These are phyloP conservation scores for Aspergillus sp. DNA, from an alignment of 2,329 filamentous ascomycete genomes.

Conservation along the genomic window DNA sequence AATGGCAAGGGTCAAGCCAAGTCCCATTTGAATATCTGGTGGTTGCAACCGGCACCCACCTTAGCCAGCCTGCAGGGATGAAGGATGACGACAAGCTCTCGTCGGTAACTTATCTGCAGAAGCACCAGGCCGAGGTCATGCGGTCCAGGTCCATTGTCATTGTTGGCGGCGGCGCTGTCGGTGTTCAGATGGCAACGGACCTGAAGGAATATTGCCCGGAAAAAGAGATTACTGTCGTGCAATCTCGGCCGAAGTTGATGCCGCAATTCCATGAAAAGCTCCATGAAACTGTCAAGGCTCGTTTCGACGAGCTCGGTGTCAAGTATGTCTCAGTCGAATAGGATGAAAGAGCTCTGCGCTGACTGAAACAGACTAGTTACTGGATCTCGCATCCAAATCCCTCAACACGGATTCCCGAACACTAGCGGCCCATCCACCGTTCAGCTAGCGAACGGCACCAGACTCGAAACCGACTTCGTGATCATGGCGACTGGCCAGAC, in stretches of 20 bases:
- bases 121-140: slow-evolving; percentile 22
- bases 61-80: slow-evolving; percentile 27
- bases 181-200: slow-evolving; percentile 43
- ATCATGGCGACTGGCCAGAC: slow-evolving; percentile 41
- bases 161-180: slow-evolving; percentile 43
- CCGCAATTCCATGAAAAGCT: slow-evolving; percentile 23
- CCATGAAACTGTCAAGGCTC: slow-evolving; percentile 21
- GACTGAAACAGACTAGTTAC: slow-evolving; percentile 17
- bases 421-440: slow-evolving; percentile 17
- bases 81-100: slow-evolving; percentile 23
- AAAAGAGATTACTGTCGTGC: slow-evolving; percentile 40
- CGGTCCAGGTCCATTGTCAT: slow-evolving; percentile 23
- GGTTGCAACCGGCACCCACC: slow-evolving; percentile 24
- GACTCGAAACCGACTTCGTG: slow-evolving; percentile 29
- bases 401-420: slow-evolving; percentile 17
- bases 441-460: slow-evolving; percentile 21
- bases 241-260: slow-evolving; percentile 35
- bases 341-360: neutral
- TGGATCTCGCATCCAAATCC: slow-evolving; percentile 19
- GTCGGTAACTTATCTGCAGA: slow-evolving; percentile 24
- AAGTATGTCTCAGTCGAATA: slow-evolving; percentile 7
- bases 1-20: slow-evolving; percentile 23
- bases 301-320: slow-evolving; percentile 26
- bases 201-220: slow-evolving; percentile 40
- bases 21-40: slow-evolving; percentile 26